Base-by-base conservation (phyloP, 495 filamentous ascomycete species). In the Penicillium parvum region DNA sequence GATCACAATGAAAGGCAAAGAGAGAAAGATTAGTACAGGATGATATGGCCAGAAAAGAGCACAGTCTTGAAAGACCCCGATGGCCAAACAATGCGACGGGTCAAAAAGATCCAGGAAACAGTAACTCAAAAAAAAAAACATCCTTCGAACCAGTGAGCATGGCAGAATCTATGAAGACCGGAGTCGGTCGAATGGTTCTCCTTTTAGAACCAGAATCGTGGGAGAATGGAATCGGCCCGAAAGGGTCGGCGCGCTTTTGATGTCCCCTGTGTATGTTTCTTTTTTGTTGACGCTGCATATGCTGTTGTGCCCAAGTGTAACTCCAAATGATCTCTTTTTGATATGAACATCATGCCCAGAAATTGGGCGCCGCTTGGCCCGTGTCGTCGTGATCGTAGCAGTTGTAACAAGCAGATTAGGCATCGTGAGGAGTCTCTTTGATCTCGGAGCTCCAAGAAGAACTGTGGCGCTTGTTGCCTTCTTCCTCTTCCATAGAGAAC, bases 401-500 rank as follows among this genome's bases (percentile, higher is more conserved):
- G 36, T 39, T 34, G 17, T 22, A 40, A 29, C 32, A 49, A 32
- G 32, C 25, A 14, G 14, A 33, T 53, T 52, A 60, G 18, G 57
- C 45, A 19, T 52, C 53, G 19, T 26, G 44, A 11, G 50, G 34
- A 17, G 26, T 46, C 35, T 59, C 50, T 33, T 58, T 57, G 35
- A 39, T 59, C 32, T 57, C 57, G 15, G 32, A 45, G 34, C 44
- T 50, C 63, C 64, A 70, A 7, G 64, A 61, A 5, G 55, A 49
- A 39, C 65, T 67, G 43, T 51, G 66, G 35, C 68, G 65, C 50
- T 73, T 73, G 53, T 68, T 69, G 26, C 65, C 68, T 32, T 71
- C 70, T 41, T 86, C 84, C 41, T 86, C 85, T 52, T 88, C 85
- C 84, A 90, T 88, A 23, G 74, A 80, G 46, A 90, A 90, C n/a